phyloP scores from a whole-genome alignment of 805 yeast genomes.

The Saturnispora bothae region DNA sequence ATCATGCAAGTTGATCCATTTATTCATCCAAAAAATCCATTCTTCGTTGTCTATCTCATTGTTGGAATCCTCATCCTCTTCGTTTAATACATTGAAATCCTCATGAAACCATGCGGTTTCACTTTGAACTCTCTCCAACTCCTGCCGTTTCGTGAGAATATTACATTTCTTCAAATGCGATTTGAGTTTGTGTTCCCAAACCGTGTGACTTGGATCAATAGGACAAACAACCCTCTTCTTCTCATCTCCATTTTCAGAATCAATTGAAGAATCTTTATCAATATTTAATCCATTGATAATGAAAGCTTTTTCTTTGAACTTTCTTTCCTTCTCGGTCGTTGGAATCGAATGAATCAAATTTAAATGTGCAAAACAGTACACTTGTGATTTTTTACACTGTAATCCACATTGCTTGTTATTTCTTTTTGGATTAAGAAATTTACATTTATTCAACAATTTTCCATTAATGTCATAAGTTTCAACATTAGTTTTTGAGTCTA shows the following conservation, averaged over 20 bases:
- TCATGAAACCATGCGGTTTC: slow-evolving; percentile 34
- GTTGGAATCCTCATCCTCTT: slow-evolving; percentile 6
- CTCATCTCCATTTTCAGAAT: slow-evolving; percentile 19
- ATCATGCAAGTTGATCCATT: slow-evolving; percentile 11
- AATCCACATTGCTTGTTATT: slow-evolving; percentile 47
- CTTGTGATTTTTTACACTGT: slow-evolving; percentile 39
- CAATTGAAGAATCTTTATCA: slow-evolving; percentile 7
- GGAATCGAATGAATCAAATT: slow-evolving; percentile 5
- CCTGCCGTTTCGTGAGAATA: slow-evolving; percentile 27
- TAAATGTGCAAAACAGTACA: slow-evolving; percentile 55
- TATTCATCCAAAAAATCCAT: slow-evolving; percentile 17
- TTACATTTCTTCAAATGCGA: slow-evolving; percentile 57
- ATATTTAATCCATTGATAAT: neutral
- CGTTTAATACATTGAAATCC: slow-evolving; percentile 33
- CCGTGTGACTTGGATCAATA: slow-evolving; percentile 61
- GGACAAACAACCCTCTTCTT: slow-evolving; percentile 60
- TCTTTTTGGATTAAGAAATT: slow-evolving; percentile 37
- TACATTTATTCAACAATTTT: slow-evolving; percentile 29
- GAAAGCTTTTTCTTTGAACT: neutral
- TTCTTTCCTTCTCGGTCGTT: slow-evolving; percentile 2
- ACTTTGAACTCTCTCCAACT: slow-evolving; percentile 24
- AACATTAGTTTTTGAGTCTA: neutral
- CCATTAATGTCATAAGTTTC: slow-evolving; percentile 6
- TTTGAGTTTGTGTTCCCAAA: slow-evolving; percentile 49
- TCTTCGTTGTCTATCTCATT: slow-evolving; percentile 14